Base-by-base conservation (phyloP, 1,139 yeast genomes). In the Hemisphaericaspora xylofermentans region DNA sequence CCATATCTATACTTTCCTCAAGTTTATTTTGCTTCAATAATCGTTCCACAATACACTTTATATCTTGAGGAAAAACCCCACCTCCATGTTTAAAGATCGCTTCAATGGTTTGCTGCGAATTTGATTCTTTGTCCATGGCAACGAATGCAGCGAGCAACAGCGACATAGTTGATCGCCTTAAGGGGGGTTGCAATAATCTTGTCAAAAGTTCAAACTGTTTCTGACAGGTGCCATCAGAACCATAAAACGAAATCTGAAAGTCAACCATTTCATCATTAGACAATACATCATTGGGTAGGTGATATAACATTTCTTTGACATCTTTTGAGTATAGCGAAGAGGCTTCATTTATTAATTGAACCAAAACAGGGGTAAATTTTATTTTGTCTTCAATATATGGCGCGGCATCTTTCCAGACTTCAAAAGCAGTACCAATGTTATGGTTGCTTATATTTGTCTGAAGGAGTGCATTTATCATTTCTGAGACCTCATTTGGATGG, bases 81-180 rank as follows among this genome's bases (percentile, higher is more conserved):
- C 53, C 52, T 29, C 51, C 50, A 26, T 40, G 30, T n/a, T 60
- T 54, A 40, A 64, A 54, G 10, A 71, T 66, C 4, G 62, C 50
- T 39, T 57, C 60, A 25, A 68, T 52, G 22, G 66, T 52, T 43
- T 51, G 58, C 33, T 66, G 64, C 0, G 73, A 60, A 13, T 62
- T 67, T 2, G 43, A 44, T 33, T 61, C 63, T 37, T 60, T 60
- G 29, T 60, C 56, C 34, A 56, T 62, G 8, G 35, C 29, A 31
- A 68, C 42, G 41, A 67, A 68, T 2, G 61, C 53, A n/a, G 52
- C 51, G 36, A 71, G 60, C 28, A 71, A 54, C 41, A 59, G 58
- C 3, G 72, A 63, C n/a, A 70, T 52, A 1, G 69, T 58, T 50
- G 57, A 60, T 30, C 74, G 51, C 26, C 56, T 47, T 17, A 68